Percentiles rank a stretch among this genome's conserved stretches.
phyloP scores from a whole-genome alignment of 805 yeast species.

The Komagataella ulmi region DNA sequence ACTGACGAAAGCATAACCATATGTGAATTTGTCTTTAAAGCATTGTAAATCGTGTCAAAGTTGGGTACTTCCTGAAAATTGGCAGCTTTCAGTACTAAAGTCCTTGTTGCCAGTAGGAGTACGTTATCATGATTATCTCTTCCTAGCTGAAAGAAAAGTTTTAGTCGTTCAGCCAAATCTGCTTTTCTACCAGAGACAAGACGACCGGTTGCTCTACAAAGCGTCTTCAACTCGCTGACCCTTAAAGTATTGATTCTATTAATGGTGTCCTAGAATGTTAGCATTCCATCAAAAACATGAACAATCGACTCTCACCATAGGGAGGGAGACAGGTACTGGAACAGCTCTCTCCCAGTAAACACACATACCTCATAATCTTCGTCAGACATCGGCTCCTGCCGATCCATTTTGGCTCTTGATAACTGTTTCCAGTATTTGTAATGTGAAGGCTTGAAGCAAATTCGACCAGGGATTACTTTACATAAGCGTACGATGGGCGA shows the following conservation, averaged over 20 bases:
- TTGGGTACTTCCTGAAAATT: conserved; percentile 23
- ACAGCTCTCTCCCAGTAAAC: background rate
- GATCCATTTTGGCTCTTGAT: conserved; percentile 5
- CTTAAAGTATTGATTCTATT: conserved; percentile 22
- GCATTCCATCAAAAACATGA: background rate
- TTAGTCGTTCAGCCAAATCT: conserved; percentile 42
- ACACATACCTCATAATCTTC: conserved; percentile 6
- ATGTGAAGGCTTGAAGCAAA: background rate
- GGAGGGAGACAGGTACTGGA: background rate
- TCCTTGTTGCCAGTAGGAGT: conserved; percentile 29
- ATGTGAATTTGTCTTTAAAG: background rate
- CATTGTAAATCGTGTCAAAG: conserved; percentile 3
- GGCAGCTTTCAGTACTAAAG: conserved; percentile 25
- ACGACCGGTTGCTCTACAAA: conserved; percentile 36
- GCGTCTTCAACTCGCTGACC: conserved; percentile 37
- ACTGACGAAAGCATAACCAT: background rate
- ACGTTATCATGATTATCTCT: conserved; percentile 23
- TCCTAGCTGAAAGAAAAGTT: conserved; percentile 20
- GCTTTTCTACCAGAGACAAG: conserved; percentile 46
- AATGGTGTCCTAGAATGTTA: conserved; percentile 13
- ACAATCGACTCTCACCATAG: background rate
- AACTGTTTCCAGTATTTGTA: background rate
- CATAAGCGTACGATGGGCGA: background rate
- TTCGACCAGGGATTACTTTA: background rate
- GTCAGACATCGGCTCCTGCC: conserved; percentile 7